Percentiles rank a stretch among this genome's conserved stretches.
Evolutionary conservation across 2,329 filamentous ascomycete species (phyloP).

Genomic region (Fusarium buxicola): DNA sequence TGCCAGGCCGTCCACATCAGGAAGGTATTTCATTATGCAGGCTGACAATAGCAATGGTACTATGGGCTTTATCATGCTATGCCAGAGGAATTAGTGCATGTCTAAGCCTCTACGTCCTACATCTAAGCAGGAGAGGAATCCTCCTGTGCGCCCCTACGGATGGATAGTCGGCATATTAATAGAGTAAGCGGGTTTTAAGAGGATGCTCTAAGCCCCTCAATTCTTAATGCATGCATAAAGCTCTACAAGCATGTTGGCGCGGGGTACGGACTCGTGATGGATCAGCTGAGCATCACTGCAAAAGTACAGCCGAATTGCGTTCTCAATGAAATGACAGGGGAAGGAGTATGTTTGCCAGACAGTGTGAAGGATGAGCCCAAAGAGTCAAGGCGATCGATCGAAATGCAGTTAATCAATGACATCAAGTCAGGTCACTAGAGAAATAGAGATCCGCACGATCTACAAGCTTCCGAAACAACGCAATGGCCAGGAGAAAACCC

Average conservation of each 20-base stretch:
- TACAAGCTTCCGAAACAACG: conserved; percentile 22
- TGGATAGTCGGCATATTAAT: too few species aligned
- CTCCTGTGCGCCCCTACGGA: too few species aligned
- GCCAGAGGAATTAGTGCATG: too few species aligned
- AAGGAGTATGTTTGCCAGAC: background rate
- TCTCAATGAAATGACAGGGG: background rate
- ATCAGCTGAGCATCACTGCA: conserved; percentile 25
- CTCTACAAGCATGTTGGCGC: conserved; percentile 14
- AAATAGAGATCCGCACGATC: conserved; percentile 24
- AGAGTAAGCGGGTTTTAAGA: background rate
- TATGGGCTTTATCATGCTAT: conserved; percentile 4
- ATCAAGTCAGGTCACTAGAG: conserved; percentile 3
- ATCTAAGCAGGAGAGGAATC: too few species aligned
- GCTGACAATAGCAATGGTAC: conserved; percentile 6
- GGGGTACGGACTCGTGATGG: conserved; percentile 27
- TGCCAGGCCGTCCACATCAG: conserved; percentile 8
- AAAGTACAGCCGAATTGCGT: background rate
- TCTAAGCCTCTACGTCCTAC: too few species aligned
- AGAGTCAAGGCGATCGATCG: background rate
- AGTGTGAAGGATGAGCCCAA: background rate
- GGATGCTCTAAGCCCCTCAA: conserved; percentile 9
- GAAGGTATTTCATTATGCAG: conserved; percentile 16
- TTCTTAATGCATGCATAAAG: conserved; percentile 22
- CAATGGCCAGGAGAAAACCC: too few species aligned
- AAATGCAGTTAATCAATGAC: conserved; percentile 1